Evolutionary conservation across 495 filamentous ascomycete genomes (phyloP).

Genomic region (Diplogelasinospora grovesii): DNA sequence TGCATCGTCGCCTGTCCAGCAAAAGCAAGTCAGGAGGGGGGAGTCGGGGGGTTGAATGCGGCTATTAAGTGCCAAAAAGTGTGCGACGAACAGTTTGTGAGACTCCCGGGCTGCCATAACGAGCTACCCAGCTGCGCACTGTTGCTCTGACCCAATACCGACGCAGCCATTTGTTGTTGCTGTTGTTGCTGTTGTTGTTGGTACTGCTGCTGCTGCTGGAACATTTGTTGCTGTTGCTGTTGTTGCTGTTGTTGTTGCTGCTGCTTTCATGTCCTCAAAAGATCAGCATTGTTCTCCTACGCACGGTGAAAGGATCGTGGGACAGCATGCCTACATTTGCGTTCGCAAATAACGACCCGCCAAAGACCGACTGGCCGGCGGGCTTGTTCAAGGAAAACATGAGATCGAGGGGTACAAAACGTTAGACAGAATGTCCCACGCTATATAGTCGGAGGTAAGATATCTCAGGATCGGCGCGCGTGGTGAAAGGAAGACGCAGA

Average conservation of each 20-base stretch:
- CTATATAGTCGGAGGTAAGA: no score
- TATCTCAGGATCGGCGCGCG: no score
- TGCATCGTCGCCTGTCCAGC: neutral
- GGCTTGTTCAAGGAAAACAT: conserved; percentile 19
- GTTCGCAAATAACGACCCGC: conserved; percentile 15
- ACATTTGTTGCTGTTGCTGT: conserved; percentile 23
- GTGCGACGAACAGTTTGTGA: conserved; percentile 32
- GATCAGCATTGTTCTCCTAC: no score
- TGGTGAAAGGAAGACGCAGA: no score
- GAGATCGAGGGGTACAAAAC: no score
- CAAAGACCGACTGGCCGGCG: conserved; percentile 20
- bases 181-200: conserved; percentile 29
- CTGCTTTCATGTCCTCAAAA: no score
- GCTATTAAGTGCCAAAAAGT: neutral
- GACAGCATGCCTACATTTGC: conserved; percentile 12
- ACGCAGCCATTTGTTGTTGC: conserved; percentile 9
- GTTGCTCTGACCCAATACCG: conserved; percentile 5
- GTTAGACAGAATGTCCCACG: no score
- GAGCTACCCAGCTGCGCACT: conserved; percentile 34
- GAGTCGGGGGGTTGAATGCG: conserved; percentile 5
- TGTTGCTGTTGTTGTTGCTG: conserved; percentile 24
- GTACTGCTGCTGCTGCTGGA: conserved; percentile 24
- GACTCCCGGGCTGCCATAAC: conserved; percentile 43
- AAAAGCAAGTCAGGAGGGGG: neutral
- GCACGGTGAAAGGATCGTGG: no score